Base-by-base conservation (phyloP, 2,329 filamentous ascomycete species). In the Botryotinia convoluta region DNA sequence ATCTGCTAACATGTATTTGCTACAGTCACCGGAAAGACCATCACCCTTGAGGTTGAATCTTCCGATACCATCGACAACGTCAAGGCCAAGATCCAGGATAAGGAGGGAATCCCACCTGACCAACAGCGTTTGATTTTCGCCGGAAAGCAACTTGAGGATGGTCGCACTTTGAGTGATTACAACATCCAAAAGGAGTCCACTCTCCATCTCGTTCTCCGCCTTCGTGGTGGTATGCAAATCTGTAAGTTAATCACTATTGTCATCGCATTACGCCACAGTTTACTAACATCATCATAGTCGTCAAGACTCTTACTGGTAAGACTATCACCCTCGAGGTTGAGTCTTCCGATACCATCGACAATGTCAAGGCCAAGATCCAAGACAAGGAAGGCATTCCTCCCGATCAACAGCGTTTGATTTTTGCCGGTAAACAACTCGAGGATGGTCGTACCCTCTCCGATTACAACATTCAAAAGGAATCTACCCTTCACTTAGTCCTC, bases 291-390 rank as follows among this genome's bases (percentile, higher is more conserved):
- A 35, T 22, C 59, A 32, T 16, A 79, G 75, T 95, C 77, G 92
- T 95, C 81, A 95, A 95, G 88, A 95, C 93, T 0, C 84, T 95
- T 1, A 95, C 93, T 0, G 95, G 95, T 75, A 98, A 98, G 87
- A 98, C 95, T 0, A 97, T 98, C 78, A 98, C 95, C 91, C 95
- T 99, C 82, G 95, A 99, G 93, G 96, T 98, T 87, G 95, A 98
- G 91, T 97, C 94, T 82, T 95, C 92, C 84, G 96, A 99, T 87
- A 98, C 95, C 84, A 98, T 98, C 87, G 95, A 98, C 91, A 98
- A 98, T 77, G 95, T 98, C 1, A 97, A 97, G 86, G 88, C 86
- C 8, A 97, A 98, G 88, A 98, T 98, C 42, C 93, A 95, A 79
- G 93, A 95, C 78, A 95, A 95, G 88, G 93, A 95, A 84, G 95